A percentile compares a stretch with the other conserved stretches of the same genome.
Conservation (phyloP, 805 yeast species). For the Monosporozyma aerobia region DNA sequence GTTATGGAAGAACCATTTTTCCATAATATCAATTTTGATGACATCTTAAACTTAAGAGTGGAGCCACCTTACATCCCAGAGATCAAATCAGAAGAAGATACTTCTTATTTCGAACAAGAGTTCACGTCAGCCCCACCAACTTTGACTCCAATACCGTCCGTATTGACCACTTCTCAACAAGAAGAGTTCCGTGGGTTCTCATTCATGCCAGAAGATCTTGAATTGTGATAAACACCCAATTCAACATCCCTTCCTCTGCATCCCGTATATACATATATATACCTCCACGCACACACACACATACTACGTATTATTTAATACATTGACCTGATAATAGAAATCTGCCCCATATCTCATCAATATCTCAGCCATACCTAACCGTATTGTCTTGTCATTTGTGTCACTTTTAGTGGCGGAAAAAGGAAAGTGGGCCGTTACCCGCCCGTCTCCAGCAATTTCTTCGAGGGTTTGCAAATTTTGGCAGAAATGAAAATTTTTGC, state of each 20-base stretch:
- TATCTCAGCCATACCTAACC: background rate
- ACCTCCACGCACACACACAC: background rate
- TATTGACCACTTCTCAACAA: conserved; percentile 78
- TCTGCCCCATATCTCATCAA: background rate
- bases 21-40: conserved; percentile 83
- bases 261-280: background rate
- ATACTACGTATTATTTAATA: background rate
- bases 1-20: conserved; percentile 95
- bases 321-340: background rate
- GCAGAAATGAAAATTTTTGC: background rate
- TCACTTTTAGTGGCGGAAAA: background rate
- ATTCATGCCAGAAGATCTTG: conserved; percentile 57
- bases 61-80: conserved; percentile 89
- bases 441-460: background rate
- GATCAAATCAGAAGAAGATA: conserved; percentile 78
- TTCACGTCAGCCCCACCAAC: conserved; percentile 93
- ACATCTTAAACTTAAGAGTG: conserved; percentile 57
- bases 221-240: conserved; percentile 16
- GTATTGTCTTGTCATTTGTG: background rate
- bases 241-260: background rate
- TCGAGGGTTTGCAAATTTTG: background rate
- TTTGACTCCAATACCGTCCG: conserved; percentile 87
- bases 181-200: conserved; percentile 97
- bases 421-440: background rate
- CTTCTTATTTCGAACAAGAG: conserved; percentile 86